These are phyloP conservation scores for Trichoderma afroharzianum DNA, from an alignment of 2,329 filamentous ascomycete genomes.

Conservation along the genomic window DNA sequence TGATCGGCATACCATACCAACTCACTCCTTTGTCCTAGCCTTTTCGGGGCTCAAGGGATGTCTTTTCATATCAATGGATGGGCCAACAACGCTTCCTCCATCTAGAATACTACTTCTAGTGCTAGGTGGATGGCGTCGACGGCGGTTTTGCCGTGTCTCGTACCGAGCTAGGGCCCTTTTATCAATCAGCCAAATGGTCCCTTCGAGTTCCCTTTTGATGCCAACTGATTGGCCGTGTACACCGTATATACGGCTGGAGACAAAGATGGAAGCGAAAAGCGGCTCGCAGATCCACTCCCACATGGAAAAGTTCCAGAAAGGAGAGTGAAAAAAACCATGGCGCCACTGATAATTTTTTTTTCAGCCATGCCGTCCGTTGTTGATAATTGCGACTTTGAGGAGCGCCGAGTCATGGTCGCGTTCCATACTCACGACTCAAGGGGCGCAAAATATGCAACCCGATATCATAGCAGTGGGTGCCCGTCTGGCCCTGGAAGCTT, in stretches of 20 bases:
- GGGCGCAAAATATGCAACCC: neutral
- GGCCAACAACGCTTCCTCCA: neutral
- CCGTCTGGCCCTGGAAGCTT: neutral
- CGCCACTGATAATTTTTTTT: neutral
- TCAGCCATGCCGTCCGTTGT: neutral
- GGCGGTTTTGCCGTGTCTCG: neutral
- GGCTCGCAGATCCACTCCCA: slow-evolving; percentile 2
- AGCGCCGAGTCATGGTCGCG: neutral
- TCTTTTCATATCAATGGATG: neutral
- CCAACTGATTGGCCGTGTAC: neutral
- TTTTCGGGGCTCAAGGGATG: neutral
- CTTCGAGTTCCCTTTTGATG: neutral
- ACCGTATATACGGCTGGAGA: neutral
- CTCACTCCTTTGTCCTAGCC: neutral
- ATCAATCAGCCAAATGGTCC: neutral
- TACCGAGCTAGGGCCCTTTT: neutral
- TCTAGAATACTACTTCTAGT: neutral
- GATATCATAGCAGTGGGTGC: neutral
- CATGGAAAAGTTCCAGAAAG: neutral
- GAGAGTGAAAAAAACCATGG: neutral
- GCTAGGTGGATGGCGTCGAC: neutral
- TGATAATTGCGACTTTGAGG: neutral
- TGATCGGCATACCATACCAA: slow-evolving; percentile 9
- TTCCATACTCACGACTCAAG: neutral
- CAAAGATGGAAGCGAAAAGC: neutral